Base-by-base conservation (phyloP, 192 early-diverging fungal species). In the Fimicolochytrium jonesii region DNA sequence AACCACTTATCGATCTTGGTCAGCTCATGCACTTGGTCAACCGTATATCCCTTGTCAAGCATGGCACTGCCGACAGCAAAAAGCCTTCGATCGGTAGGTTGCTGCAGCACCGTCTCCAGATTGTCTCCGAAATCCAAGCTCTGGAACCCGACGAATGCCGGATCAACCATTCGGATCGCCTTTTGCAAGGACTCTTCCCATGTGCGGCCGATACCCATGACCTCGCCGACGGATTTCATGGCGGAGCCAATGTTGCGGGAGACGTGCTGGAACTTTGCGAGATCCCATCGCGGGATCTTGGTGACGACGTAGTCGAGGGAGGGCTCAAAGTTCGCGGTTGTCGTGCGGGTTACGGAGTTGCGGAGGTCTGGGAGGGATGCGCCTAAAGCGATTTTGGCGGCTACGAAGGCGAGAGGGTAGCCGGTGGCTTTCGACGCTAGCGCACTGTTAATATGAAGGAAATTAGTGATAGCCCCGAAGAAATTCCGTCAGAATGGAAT, bases 171-270 rank as follows among this genome's bases (percentile, higher is more conserved):
- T 45, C 95, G 92, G 67, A 98, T 86, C 32, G 92, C 92, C 80
- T 98, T 98, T 69, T 98, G 95, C 59, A 98, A 88, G 13, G 90
- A 94, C 76, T 98, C 95, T 78, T 98, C 94, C 59, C 95, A 98
- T 49, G 89, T 98, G 52, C 95, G 80, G 9, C 95, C 95, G 56
- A 98, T 89, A 7, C 92, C 87, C 95, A 97, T 98, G 32, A 98
- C 95, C 73, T 98, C 95, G 45, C 95, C 94, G 20, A 98, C 95
- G 45, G 84, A 87, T 77, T 98, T 98, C 95, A 98, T 98, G 2
- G 92, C 86, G 2, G 91, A 93, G 28, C 83, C 82, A 59, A 98
- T 85, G 56, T 88, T 88, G 64, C 83, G 92, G 76, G 84, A 86
- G 49, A 98, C 95, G 58, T 89, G 87, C 66, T 88, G 85, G 74